Base-by-base conservation (phyloP, 768 basidiomycete genomes). In the Naganishia randhawae region DNA sequence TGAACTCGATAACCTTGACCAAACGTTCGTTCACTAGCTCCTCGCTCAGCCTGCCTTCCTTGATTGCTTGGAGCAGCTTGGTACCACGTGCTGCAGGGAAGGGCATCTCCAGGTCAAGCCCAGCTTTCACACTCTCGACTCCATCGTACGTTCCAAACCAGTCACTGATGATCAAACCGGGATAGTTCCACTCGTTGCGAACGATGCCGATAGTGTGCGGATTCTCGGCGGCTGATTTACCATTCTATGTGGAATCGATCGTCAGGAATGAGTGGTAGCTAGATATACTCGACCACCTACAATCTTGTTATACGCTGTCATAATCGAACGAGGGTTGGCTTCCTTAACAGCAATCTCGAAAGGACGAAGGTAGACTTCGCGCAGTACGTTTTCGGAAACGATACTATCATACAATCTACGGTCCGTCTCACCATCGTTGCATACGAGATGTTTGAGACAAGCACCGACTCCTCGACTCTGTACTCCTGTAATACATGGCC, bases 351-450 rank as follows among this genome's bases (percentile, higher is more conserved):
- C 72, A 37, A 86, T 81, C 83, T 86, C 85, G 77, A 86, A 86
- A n/a, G 85, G 88, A 73, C 86, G 86, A 22, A 86, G 80, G 77
- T 86, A 86, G 27, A 87, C 81, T 74, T 86, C 86, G n/a, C 86
- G 76, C 32, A 87, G 80, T 3, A 84, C 84, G 33, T 85, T 81
- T 71, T 83, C 82, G 66, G 81, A 81, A 71, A 85, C 41, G 35
- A 54, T 42, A n/a, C 42, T 53, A 29, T 67, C 55, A 33, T 67
- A 67, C n/a, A 22, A 22, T 35, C 42, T 67, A 19, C 66, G 66
- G 72, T 89, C 88, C 70, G 89, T 84, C 76, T 91, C 89, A 78
- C 90, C 90, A 81, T 92, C 90, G 73, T 91, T 92, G 27, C 85
- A 86, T 22, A 87, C 86, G 70, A 89, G 91, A 75, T 92, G 91